Percentiles rank a stretch among this genome's conserved stretches.
Conservation (phyloP, 1,284 basidiomycete species). For the Takashimella tepidaria region DNA sequence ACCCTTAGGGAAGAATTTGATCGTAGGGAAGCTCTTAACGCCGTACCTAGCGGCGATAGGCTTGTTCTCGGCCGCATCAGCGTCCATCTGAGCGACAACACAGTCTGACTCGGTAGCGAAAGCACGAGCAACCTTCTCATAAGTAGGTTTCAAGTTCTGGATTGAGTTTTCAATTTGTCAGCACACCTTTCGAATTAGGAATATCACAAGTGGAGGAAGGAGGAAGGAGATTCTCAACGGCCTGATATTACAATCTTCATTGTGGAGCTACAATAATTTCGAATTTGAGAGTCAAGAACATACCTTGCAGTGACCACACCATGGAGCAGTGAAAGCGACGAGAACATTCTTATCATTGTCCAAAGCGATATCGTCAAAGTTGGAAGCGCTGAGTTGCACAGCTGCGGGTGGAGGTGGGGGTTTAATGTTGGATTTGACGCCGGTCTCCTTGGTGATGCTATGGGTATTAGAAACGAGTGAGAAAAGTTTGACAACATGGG, state of each 20-base stretch:
- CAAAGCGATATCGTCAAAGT: constrained; percentile 70
- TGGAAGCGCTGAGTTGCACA: constrained; percentile 62
- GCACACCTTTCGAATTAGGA: too few species aligned
- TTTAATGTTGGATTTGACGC: constrained; percentile 78
- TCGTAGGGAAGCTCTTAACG: constrained; percentile 74
- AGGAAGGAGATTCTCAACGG: neutral
- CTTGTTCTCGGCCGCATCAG: constrained; percentile 74
- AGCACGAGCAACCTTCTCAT: constrained; percentile 74
- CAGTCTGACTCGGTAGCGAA: constrained; percentile 76
- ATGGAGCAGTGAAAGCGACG: constrained; percentile 78
- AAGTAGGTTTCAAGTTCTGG: constrained; percentile 75
- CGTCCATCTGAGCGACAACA: constrained; percentile 84
- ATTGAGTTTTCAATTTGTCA: too few species aligned
- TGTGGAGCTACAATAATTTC: neutral
- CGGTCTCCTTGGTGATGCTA: constrained; percentile 69
- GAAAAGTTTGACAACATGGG: neutral
- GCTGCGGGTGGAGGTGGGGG: constrained; percentile 72
- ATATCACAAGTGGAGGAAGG: too few species aligned
- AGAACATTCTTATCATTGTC: constrained; percentile 74
- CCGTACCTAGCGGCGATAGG: constrained; percentile 69
- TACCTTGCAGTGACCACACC: constrained; percentile 30
- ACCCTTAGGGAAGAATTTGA: constrained; percentile 88
- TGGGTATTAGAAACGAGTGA: neutral
- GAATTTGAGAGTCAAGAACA: neutral
- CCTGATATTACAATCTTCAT: too few species aligned